phyloP scores from a whole-genome alignment of 305 asterid species.

The Striga hermonthica region DNA sequence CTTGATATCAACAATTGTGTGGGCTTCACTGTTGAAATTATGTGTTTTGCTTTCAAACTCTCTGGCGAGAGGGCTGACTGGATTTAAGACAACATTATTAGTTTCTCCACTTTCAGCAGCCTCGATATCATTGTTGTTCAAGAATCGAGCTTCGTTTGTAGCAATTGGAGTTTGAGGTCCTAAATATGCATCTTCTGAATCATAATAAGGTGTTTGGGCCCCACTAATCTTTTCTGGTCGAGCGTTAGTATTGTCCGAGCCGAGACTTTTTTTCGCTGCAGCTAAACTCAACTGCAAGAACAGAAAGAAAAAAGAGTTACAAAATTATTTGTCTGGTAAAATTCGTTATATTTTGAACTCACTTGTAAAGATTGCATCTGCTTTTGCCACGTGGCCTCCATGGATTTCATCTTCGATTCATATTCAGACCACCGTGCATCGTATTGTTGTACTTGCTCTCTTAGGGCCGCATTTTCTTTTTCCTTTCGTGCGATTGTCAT shows the following conservation, averaged over 20 bases:
- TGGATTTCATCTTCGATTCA: conserved; percentile 51
- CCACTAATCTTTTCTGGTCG: conserved; percentile 38
- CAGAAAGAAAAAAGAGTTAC: neutral
- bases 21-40: conserved; percentile 38
- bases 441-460: conserved; percentile 42
- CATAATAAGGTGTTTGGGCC: conserved; percentile 44
- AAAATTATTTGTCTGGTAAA: neutral
- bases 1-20: conserved; percentile 35
- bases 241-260: conserved; percentile 34
- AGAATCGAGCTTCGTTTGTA: conserved; percentile 36
- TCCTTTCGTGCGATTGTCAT: conserved; percentile 37
- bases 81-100: conserved; percentile 28
- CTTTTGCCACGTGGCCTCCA: conserved; percentile 57
- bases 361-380: conserved; percentile 50
- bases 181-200: conserved; percentile 45
- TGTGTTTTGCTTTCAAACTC: conserved; percentile 49
- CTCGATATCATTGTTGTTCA: conserved; percentile 27
- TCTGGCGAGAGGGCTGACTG: conserved; percentile 37
- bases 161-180: conserved; percentile 47
- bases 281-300: conserved; percentile 63
- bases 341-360: conserved; percentile 37
- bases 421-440: conserved; percentile 48
- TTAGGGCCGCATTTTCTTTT: conserved; percentile 42
- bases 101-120: conserved; percentile 29
- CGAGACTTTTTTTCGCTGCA: conserved; percentile 59